Evolutionary conservation across 768 basidiomycete species (phyloP).

Genomic region (Amanita brunnescens): DNA sequence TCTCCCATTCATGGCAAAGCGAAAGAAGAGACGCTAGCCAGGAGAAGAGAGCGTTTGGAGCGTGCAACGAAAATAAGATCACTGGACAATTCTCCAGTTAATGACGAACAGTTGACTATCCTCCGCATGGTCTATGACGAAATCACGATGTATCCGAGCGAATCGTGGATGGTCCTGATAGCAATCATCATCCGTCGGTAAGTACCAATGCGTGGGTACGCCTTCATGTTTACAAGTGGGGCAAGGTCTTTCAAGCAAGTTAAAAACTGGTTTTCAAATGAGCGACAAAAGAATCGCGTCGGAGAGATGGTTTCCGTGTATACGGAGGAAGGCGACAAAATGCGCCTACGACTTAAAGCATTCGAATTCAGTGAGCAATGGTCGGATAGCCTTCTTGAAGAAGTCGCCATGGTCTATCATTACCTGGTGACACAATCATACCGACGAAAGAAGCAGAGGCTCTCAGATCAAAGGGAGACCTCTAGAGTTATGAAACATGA

Average conservation of each 20-base stretch:
- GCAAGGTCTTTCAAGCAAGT: slow-evolving; percentile 49
- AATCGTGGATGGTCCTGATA: slow-evolving; percentile 51
- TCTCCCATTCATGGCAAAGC: slow-evolving; percentile 18
- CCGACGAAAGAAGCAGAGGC: slow-evolving; percentile 13
- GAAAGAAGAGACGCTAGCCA: slow-evolving; percentile 23
- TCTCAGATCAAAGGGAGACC: not conserved
- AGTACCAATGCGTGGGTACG: slow-evolving; percentile 10
- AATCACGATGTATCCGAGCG: slow-evolving; percentile 57
- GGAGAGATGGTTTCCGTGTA: slow-evolving; percentile 31
- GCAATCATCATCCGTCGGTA: slow-evolving; percentile 50
- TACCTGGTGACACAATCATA: slow-evolving; percentile 28
- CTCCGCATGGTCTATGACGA: slow-evolving; percentile 58
- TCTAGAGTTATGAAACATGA: slow-evolving; percentile 1
- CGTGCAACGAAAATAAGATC: slow-evolving; percentile 33
- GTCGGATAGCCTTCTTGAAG: slow-evolving; percentile 56
- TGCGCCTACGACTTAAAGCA: slow-evolving; percentile 42
- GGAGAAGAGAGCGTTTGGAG: slow-evolving; percentile 25
- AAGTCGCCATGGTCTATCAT: slow-evolving; percentile 51
- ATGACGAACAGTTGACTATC: slow-evolving; percentile 46
- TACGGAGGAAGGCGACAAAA: slow-evolving; percentile 31
- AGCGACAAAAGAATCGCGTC: slow-evolving; percentile 38
- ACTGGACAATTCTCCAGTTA: slow-evolving; percentile 47
- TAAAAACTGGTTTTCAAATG: slow-evolving; percentile 63
- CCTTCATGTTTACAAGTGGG: slow-evolving; percentile 3
- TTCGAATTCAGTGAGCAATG: slow-evolving; percentile 43